Percentiles rank a stretch among this genome's conserved stretches.
These are phyloP conservation scores for Candida ulmi DNA, from an alignment of 805 yeast genomes.

Conservation along the genomic window DNA sequence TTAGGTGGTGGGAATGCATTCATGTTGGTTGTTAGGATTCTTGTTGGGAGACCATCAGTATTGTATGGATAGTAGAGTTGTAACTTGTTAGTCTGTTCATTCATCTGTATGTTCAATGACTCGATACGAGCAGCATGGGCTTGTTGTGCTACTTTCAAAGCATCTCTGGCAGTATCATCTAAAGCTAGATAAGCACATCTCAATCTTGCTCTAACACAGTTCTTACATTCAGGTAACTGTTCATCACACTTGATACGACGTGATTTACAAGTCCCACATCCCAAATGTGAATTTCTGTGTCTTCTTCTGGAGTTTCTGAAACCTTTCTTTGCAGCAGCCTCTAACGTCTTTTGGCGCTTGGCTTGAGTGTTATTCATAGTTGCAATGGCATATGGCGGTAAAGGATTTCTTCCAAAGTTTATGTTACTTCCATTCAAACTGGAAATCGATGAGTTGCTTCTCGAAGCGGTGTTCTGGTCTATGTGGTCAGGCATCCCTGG, in stretches of 20 bases:
- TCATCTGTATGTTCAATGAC: slow-evolving; percentile 16
- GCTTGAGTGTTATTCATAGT: slow-evolving; percentile 16
- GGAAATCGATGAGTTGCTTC: too few species aligned
- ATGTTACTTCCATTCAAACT: not conserved
- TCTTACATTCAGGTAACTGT: slow-evolving; percentile 49
- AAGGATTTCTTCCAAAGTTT: slow-evolving; percentile 24
- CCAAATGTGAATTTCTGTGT: slow-evolving; percentile 65
- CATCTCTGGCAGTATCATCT: slow-evolving; percentile 43
- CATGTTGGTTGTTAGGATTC: slow-evolving; percentile 11
- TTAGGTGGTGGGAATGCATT: slow-evolving; percentile 8
- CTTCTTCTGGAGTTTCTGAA: slow-evolving; percentile 37
- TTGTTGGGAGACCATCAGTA: slow-evolving; percentile 18
- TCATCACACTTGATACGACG: slow-evolving; percentile 66
- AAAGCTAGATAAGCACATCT: slow-evolving; percentile 44
- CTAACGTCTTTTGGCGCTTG: slow-evolving; percentile 9
- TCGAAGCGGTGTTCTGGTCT: too few species aligned
- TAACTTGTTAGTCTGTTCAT: slow-evolving; percentile 14
- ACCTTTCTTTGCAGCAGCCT: slow-evolving; percentile 10
- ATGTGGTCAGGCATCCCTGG: too few species aligned
- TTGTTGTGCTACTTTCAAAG: slow-evolving; percentile 44
- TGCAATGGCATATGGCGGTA: slow-evolving; percentile 31
- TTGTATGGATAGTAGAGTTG: slow-evolving; percentile 15
- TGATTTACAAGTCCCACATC: slow-evolving; percentile 66
- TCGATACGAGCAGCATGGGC: slow-evolving; percentile 33
- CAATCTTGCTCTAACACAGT: slow-evolving; percentile 43